A percentile compares a stretch with the other conserved stretches of the same genome.
These are phyloP conservation scores for Spencermartinsiella europaea DNA, from an alignment of 805 yeast genomes.

Conservation along the genomic window DNA sequence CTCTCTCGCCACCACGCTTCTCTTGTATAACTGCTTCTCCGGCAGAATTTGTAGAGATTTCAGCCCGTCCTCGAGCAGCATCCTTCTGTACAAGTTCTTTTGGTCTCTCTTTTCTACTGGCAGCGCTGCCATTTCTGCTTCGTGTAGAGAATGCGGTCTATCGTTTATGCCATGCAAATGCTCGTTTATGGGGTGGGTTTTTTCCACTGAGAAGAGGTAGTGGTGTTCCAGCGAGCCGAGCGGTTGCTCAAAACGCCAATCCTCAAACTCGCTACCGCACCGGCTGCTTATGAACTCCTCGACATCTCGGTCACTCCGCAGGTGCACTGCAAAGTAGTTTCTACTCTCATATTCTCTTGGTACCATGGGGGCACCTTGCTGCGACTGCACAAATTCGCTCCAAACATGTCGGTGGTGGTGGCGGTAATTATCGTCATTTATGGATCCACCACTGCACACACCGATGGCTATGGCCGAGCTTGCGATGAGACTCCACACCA, in stretches of 20 bases:
- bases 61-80: constrained; percentile 30
- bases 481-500: no score
- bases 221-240: constrained; percentile 57
- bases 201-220: constrained; percentile 56
- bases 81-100: constrained; percentile 29
- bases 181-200: constrained; percentile 25
- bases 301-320: constrained; percentile 33
- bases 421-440: no score
- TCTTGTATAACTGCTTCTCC: constrained; percentile 15
- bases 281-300: constrained; percentile 3
- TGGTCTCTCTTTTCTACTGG: constrained; percentile 1
- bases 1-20: constrained; percentile 16
- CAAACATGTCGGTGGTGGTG: constrained; percentile 10
- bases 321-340: constrained; percentile 61
- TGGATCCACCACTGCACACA: no score
- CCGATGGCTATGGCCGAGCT: no score
- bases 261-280: constrained; percentile 7
- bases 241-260: constrained; percentile 58
- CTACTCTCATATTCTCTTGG: constrained; percentile 44
- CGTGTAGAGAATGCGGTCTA: constrained; percentile 1
- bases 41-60: constrained; percentile 29
- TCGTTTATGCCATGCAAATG: constrained; percentile 14
- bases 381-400: constrained; percentile 6
- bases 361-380: neutral
- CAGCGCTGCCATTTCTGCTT: constrained; percentile 1